Conservation (phyloP, 2,329 filamentous ascomycete genomes). For the Cladosporium austrohemisphaericum region DNA sequence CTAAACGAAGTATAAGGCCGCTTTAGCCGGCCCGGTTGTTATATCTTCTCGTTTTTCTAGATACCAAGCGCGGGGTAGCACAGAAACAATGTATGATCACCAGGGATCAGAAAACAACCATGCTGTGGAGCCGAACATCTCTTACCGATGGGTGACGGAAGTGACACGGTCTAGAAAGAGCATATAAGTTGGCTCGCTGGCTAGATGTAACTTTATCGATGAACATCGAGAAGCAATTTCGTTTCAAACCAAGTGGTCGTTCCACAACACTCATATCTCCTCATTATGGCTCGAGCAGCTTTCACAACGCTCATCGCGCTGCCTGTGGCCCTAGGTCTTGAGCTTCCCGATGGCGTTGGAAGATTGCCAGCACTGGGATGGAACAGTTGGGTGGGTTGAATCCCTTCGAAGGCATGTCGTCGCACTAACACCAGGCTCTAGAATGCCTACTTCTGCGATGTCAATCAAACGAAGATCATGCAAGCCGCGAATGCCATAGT, state of each 20-base stretch:
- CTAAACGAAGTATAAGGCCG: background rate
- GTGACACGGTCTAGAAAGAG: too few relatives aligned
- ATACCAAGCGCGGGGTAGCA: slow-evolving; percentile 4
- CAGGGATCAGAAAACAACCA: background rate
- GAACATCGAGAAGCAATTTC: too few relatives aligned
- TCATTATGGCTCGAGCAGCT: background rate
- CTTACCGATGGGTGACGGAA: too few relatives aligned
- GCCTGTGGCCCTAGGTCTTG: slow-evolving; percentile 1
- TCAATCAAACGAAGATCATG: slow-evolving; percentile 49
- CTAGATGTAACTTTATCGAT: too few relatives aligned
- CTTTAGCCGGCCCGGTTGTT: slow-evolving; percentile 3
- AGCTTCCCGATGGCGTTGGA: slow-evolving; percentile 18
- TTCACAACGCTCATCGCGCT: background rate
- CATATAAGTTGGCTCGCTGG: too few relatives aligned
- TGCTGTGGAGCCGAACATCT: background rate
- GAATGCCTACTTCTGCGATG: slow-evolving; percentile 53
- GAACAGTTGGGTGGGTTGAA: slow-evolving; percentile 14
- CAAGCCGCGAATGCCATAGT: slow-evolving; percentile 47
- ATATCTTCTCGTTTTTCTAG: background rate
- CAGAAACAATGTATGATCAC: slow-evolving; percentile 2
- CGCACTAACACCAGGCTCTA: slow-evolving; percentile 46
- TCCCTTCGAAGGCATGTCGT: background rate
- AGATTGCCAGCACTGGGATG: slow-evolving; percentile 41
- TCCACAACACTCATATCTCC: background rate
- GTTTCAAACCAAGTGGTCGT: too few relatives aligned